phyloP scores from a whole-genome alignment of 2,329 filamentous ascomycete genomes.

The Tolypocladium cylindrosporum region DNA sequence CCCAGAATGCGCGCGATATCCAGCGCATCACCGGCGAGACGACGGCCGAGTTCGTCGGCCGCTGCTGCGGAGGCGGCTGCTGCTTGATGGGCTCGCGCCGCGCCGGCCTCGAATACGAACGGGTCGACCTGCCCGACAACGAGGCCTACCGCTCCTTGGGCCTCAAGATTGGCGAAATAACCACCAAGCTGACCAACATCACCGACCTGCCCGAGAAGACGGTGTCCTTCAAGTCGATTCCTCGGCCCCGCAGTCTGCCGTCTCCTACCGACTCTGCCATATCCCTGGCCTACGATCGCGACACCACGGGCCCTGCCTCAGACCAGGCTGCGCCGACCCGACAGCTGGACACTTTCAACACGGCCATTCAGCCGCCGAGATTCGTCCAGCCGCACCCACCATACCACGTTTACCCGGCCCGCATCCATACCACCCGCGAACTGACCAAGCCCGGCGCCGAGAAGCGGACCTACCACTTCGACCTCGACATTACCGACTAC shows the following conservation, averaged over 20 bases:
- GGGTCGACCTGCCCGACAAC: constrained; percentile 60
- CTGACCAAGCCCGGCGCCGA: constrained; percentile 81
- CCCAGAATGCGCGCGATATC: constrained; percentile 52
- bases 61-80: constrained; percentile 56
- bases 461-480: constrained; percentile 96
- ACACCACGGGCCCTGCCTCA: constrained; percentile 22
- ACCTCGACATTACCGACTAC: constrained; percentile 93
- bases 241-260: constrained; percentile 18
- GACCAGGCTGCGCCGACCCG: constrained; percentile 9
- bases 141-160: constrained; percentile 72
- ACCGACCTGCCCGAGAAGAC: constrained; percentile 66
- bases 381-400: constrained; percentile 95
- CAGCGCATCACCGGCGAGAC: constrained; percentile 55
- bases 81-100: constrained; percentile 42
- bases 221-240: constrained; percentile 56
- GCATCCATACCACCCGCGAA: constrained; percentile 73
- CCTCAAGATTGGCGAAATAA: constrained; percentile 66
- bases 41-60: constrained; percentile 49
- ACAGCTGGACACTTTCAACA: constrained; percentile 33
- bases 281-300: constrained; percentile 27
- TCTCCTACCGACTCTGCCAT: constrained; percentile 41
- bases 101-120: constrained; percentile 40
- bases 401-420: constrained; percentile 85
- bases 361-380: constrained; percentile 62
- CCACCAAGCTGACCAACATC: constrained; percentile 61